These are phyloP conservation scores for Penicillium crustosum DNA, from an alignment of 2,329 filamentous ascomycete species.

Conservation along the genomic window DNA sequence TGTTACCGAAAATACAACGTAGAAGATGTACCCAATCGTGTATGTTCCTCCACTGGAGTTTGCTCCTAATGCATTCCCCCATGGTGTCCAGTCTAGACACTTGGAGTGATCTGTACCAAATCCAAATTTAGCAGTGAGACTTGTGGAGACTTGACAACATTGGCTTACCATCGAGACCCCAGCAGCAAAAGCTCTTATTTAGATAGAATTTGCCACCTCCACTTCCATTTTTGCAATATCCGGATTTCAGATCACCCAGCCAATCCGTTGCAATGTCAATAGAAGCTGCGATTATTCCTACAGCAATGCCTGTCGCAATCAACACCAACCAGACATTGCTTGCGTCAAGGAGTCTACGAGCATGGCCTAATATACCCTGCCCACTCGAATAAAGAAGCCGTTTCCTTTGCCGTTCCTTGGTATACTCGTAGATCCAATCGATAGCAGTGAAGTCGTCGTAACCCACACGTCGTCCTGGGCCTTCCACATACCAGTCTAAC, in stretches of 20 bases:
- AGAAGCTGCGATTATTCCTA: conserved; percentile 78
- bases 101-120: conserved; percentile 61
- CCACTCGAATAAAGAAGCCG: conserved; percentile 71
- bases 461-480: conserved; percentile 81
- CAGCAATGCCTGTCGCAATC: conserved; percentile 78
- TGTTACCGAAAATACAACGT: conserved; percentile 76
- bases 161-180: conserved; percentile 70
- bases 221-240: conserved; percentile 74
- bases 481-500: conserved; percentile 84
- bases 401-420: conserved; percentile 86
- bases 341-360: conserved; percentile 73
- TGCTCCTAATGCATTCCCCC: conserved; percentile 73
- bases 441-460: conserved; percentile 97
- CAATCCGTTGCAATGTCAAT: conserved; percentile 92
- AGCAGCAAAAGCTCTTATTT: conserved; percentile 88
- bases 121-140: conserved; percentile 16
- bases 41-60: conserved; percentile 68
- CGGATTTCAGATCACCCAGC: conserved; percentile 88
- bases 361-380: conserved; percentile 69
- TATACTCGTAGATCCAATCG: conserved; percentile 99
- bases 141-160: background rate
- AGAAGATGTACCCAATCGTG: conserved; percentile 84
- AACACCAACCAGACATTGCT: conserved; percentile 92
- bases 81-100: conserved; percentile 83
- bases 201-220: conserved; percentile 88